Base-by-base conservation (phyloP, 805 yeast species). In the Yamadazyma takamatsuzukensis region DNA sequence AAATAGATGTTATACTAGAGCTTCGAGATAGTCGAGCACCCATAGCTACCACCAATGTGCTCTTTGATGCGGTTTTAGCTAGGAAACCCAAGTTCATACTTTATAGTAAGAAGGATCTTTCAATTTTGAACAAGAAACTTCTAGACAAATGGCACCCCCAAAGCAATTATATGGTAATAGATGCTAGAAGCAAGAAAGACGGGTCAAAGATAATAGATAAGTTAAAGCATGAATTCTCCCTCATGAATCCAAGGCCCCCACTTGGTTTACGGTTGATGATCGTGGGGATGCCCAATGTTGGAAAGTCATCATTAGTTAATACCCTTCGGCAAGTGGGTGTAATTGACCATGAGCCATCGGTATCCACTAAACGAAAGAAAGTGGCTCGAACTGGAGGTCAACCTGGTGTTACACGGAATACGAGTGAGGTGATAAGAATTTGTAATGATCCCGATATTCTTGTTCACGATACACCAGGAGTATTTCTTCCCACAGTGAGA, bases 271-370 rank as follows among this genome's bases (percentile, higher is more conserved):
- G 88, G 15, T 56, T 84, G 36, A 66, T 89, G 66, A 75, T 90
- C 27, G 79, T 82, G 5, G 98, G 98, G 0, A 84, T 93, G 93
- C 98, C 98, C 1, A 93, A 93, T 53, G 95, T 88, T n/a, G 98
- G 98, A 0, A 93, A 93, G 56, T 83, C 95, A 9, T 83, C 96
- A 0, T 54, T 93, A 29, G 81, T 89, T 17, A 93, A 93, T 49
- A 68, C 81, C 0, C 59, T 89, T 31, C 60, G 96, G 37, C 61
- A 60, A 6, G 60, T 58, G 11, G 68, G 71, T 2, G 19, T 25
- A 5, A 22, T 29, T 6, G 38, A 30, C 11, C 36, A 37, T 18
- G 33, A 40, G 33, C 35, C 34, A 32, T 32, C 53, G n/a, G 51
- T 65, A 1, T 68, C 74, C 4, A 50, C 59, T 6, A 53, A 49